Base-by-base conservation (phyloP, 2,329 filamentous ascomycete genomes). In the Exophiala sideris region DNA sequence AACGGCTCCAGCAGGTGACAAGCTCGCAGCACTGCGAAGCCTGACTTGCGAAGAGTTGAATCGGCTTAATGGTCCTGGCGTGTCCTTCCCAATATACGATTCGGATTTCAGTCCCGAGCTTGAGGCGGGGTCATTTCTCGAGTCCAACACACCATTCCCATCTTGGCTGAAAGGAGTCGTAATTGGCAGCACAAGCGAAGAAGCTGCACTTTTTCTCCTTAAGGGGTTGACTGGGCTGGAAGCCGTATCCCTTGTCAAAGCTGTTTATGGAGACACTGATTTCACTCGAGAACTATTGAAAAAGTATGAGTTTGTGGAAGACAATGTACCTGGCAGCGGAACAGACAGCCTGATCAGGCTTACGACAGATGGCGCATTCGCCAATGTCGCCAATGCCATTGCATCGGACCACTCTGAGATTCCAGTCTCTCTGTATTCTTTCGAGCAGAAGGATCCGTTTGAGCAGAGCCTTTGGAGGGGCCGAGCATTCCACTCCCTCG, bases 1-100 rank as follows among this genome's bases (percentile, higher is more conserved):
- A 78, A 11, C 67, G 79, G 54, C 70, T 79, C 35, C 77, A 77
- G 9, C 72, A 33, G 10, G n/a, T n/a, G 78, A 53, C 73, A 73
- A 21, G 67, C 72, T 54, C 68, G 74, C 42, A 12, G 24, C 18
- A n/a, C 12, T 49, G 24, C 47, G 47, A n/a, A 29, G 35, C 8
- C 16, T 42, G 21, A 18, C 33, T 38, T 2, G 20, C 47, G 20
- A 18, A 35, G n/a, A 24, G 12, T 24, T 24, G 40, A 18, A 14
- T 49, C 16, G 36, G 39, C 7, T 33, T 41, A 14, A 40, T 49
- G 7, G 47, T 18, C 16, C 16, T 18, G 16, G 34, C 11, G 21
- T 24, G 12, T 32, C 18, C 9, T 38, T 49, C 3, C 33, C 47
- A 9, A 8, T 33, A n/a, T 18, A 9, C 45, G 29, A 33, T 35